These are phyloP conservation scores for Zychaea mexicana DNA, from an alignment of 371 early-diverging fungal species.

Conservation along the genomic window DNA sequence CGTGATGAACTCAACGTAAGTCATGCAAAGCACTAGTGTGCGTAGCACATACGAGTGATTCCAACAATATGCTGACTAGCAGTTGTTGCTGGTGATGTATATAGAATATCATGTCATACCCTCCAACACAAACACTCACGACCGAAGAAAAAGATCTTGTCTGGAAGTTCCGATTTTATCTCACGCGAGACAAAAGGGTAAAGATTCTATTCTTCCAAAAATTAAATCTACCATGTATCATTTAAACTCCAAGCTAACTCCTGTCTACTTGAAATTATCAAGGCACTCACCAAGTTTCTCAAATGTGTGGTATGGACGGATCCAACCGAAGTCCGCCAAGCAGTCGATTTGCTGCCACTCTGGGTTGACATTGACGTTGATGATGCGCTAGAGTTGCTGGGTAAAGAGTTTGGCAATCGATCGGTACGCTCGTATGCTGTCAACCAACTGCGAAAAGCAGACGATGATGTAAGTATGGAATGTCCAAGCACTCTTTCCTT, in stretches of 20 bases:
- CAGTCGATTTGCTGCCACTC: conserved; percentile 78
- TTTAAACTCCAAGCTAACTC: neutral
- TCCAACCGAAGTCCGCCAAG: conserved; percentile 86
- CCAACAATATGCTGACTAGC: neutral
- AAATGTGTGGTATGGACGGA: conserved; percentile 97
- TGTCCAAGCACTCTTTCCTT: no score
- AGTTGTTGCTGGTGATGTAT: neutral
- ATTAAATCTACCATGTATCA: no score
- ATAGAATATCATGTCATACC: conserved; percentile 86
- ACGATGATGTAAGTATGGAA: conserved; percentile 86
- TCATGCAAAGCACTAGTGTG: neutral
- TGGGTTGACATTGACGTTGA: conserved; percentile 95
- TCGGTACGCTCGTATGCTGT: conserved; percentile 91
- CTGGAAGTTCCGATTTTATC: conserved; percentile 96
- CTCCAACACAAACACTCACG: conserved; percentile 83
- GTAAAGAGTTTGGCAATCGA: conserved; percentile 82
- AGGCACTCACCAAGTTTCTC: conserved; percentile 95
- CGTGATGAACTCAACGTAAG: conserved; percentile 91
- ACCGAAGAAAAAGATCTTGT: conserved; percentile 90
- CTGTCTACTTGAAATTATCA: neutral
- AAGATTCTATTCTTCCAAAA: neutral
- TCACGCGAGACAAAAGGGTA: conserved; percentile 88
- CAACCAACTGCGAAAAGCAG: conserved; percentile 82
- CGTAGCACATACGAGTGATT: no score
- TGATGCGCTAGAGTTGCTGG: conserved; percentile 93